phyloP scores from a whole-genome alignment of 331 rosid genomes.

The Dryas integrifolia region DNA sequence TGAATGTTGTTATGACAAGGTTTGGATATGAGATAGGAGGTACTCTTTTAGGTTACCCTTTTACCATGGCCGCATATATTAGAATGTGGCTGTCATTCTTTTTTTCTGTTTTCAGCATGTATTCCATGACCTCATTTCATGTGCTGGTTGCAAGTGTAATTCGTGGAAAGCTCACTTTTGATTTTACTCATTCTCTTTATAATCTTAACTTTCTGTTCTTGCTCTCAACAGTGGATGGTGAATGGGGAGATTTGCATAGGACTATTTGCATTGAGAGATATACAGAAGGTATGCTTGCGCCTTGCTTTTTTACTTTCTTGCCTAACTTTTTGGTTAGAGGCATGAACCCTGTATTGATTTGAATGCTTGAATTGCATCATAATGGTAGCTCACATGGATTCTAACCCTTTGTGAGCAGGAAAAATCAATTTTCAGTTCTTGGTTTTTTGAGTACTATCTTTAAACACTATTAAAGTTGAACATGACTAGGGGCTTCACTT shows the following conservation, averaged over 20 bases:
- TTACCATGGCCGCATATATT: not conserved
- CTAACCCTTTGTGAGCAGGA: not conserved
- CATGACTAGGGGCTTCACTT: not conserved
- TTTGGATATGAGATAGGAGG: not conserved
- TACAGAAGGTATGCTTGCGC: constrained; percentile 69
- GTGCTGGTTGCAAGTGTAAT: constrained; percentile 6
- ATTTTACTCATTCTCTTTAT: constrained; percentile 7
- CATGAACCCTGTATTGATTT: not conserved
- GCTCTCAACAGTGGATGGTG: constrained; percentile 88
- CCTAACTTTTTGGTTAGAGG: constrained; percentile 16
- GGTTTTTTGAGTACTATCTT: not conserved
- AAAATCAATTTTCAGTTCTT: not conserved
- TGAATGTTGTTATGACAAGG: not conserved
- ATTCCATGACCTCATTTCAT: constrained; percentile 20
- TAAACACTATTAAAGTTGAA: not conserved
- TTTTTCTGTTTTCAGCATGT: not conserved
- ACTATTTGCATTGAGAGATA: constrained; percentile 81
- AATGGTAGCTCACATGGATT: not conserved
- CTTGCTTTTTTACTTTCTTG: constrained; percentile 23
- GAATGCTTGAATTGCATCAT: not conserved
- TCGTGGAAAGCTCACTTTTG: not conserved
- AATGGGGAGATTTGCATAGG: constrained; percentile 99
- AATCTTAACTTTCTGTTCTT: constrained; percentile 21
- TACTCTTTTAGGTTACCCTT: not conserved
- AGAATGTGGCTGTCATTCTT: not conserved